These are phyloP conservation scores for Acacia pycnantha DNA, from an alignment of 331 rosid species.

Conservation along the genomic window DNA sequence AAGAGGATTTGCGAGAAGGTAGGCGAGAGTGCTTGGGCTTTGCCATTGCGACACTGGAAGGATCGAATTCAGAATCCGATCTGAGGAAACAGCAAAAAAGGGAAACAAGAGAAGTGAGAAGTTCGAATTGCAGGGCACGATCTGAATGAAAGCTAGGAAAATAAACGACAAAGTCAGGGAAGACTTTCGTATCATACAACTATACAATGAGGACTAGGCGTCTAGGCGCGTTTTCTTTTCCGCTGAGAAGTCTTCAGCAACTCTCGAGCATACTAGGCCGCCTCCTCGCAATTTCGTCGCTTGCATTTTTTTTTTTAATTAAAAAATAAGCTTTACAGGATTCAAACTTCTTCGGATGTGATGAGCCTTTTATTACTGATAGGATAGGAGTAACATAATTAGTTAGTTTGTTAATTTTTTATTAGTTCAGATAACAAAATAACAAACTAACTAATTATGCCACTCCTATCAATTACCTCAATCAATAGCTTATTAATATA, in stretches of 20 bases:
- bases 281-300: background rate
- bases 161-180: background rate
- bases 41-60: slow-evolving; percentile 47
- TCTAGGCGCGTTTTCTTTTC: background rate
- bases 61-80: slow-evolving; percentile 14
- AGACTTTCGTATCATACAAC: background rate
- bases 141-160: background rate
- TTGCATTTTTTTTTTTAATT: too few relatives aligned
- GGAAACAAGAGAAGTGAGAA: background rate
- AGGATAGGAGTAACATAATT: too few relatives aligned
- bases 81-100: background rate
- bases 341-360: too few relatives aligned
- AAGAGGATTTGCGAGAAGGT: slow-evolving; percentile 60
- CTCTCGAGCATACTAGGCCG: background rate
- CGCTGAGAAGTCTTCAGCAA: background rate
- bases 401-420: too few relatives aligned
- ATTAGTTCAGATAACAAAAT: too few relatives aligned
- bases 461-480: too few relatives aligned
- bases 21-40: slow-evolving; percentile 64
- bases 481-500: too few relatives aligned
- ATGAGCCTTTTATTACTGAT: too few relatives aligned
- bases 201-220: background rate
- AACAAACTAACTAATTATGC: too few relatives aligned
- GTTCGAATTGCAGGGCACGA: background rate
- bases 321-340: too few relatives aligned